These are phyloP conservation scores for Daedalea quercina DNA, from an alignment of 768 basidiomycete species.

Conservation along the genomic window DNA sequence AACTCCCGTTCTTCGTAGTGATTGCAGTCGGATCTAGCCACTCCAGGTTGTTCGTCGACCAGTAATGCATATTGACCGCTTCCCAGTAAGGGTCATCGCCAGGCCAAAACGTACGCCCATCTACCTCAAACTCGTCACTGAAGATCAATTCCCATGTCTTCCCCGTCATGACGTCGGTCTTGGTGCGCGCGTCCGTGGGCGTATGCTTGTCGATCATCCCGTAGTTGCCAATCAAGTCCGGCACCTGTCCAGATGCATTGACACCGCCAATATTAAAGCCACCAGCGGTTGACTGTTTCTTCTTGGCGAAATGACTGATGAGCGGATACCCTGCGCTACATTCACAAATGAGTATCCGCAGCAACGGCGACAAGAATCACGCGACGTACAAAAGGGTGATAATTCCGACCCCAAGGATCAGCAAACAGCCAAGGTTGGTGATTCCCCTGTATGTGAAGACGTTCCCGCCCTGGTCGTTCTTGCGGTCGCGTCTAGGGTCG, in stretches of 20 bases:
- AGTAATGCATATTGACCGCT: slow-evolving; percentile 79
- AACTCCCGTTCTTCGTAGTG: slow-evolving; percentile 33
- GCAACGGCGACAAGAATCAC: neutral
- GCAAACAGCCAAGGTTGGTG: slow-evolving; percentile 66
- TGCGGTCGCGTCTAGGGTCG: slow-evolving; percentile 27
- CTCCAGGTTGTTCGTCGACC: slow-evolving; percentile 54
- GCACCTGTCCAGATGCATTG: slow-evolving; percentile 40
- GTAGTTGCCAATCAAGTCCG: slow-evolving; percentile 33
- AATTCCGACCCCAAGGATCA: slow-evolving; percentile 41
- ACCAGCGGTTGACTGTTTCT: slow-evolving; percentile 27
- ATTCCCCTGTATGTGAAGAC: slow-evolving; percentile 56
- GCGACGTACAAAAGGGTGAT: slow-evolving; percentile 53
- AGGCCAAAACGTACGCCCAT: slow-evolving; percentile 64
- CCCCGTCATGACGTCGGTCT: slow-evolving; percentile 14
- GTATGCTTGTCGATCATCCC: slow-evolving; percentile 52
- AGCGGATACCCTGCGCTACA: slow-evolving; percentile 39
- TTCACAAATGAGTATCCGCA: neutral
- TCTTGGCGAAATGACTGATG: slow-evolving; percentile 29
- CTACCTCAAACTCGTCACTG: slow-evolving; percentile 77
- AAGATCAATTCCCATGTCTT: slow-evolving; percentile 59
- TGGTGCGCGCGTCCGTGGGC: slow-evolving; percentile 37
- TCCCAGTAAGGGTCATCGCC: slow-evolving; percentile 84
- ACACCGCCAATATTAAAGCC: slow-evolving; percentile 40
- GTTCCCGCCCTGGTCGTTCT: slow-evolving; percentile 33
- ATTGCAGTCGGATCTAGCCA: slow-evolving; percentile 84